These are phyloP conservation scores for Pisolithus thermaeus DNA, from an alignment of 1,284 basidiomycete genomes.

Conservation along the genomic window DNA sequence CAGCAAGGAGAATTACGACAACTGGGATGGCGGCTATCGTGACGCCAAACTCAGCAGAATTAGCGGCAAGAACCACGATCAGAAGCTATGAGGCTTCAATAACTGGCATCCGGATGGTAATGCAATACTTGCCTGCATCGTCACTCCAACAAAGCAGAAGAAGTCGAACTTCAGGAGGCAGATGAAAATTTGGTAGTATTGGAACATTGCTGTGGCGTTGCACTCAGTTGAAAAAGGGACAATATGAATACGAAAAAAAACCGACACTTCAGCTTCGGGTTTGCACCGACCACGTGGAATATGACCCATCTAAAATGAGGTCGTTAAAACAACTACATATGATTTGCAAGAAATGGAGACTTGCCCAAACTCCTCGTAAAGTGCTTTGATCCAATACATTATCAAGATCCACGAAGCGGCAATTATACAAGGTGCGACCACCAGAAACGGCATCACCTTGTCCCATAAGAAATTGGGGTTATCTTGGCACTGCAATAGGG, in stretches of 20 bases:
- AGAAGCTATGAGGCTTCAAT: constrained; percentile 44
- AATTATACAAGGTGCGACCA: constrained; percentile 51
- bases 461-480: constrained; percentile 31
- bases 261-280: constrained; percentile 73
- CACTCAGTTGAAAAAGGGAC: constrained; percentile 4
- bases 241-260: constrained; percentile 8
- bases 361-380: constrained; percentile 60
- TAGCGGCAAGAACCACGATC: constrained; percentile 59
- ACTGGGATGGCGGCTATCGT: constrained; percentile 79
- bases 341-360: constrained; percentile 12
- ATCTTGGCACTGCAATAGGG: constrained; percentile 15
- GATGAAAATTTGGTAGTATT: constrained; percentile 78
- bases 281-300: constrained; percentile 79
- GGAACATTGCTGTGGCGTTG: constrained; percentile 63
- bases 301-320: constrained; percentile 64
- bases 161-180: constrained; percentile 85
- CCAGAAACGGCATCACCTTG: constrained; percentile 43
- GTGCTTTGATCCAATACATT: constrained; percentile 48
- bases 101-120: neutral
- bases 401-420: constrained; percentile 46
- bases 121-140: constrained; percentile 60
- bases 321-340: constrained; percentile 6
- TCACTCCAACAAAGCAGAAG: constrained; percentile 79
- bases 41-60: constrained; percentile 71
- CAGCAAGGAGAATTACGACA: constrained; percentile 62